Base-by-base conservation (phyloP, 257 asterid species). In the Catharanthus roseus region DNA sequence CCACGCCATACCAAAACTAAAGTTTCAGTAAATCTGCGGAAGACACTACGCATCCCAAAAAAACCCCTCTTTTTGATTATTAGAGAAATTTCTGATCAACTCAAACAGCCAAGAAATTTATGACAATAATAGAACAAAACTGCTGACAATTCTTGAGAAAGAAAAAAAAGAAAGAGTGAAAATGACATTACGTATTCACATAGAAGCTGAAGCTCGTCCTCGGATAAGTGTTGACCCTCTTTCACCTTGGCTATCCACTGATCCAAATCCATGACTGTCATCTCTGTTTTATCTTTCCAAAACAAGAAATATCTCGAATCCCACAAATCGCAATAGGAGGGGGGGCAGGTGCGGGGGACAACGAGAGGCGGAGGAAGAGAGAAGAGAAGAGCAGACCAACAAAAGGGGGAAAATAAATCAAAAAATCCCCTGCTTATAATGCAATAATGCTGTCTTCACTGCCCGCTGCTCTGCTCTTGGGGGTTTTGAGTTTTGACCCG, bases 121-220 rank as follows among this genome's bases (percentile, higher is more conserved):
- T 11, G 50, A 69, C 8, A 53, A 55, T 9, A 56, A 55, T 0
- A 55, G n/a, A 5, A 42, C 1, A 68, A 68, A 8, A 13, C 49
- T 7, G 12, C 19, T 41, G 54, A 10, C 24, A 49, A 47, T 45
- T 29, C 15, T 47, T 19, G 71, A 65, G 78, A 29, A 24, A 26
- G 72, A 57, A 18, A 31, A 18, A 53, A 10, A 45, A 28, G 57
- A 63, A 54, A 50, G 57, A 67, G 54, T 50, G 26, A 47, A 58
- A 70, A 47, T 68, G 56, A 55, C 55, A 76, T 63, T 88, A 95
- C 99, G 77, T 91, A 91, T 95, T 95, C 99, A 84, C 99, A 95
- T 39, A 95, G 97, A 70, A 95, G 97, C 89, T 95, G 99, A 78
- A 95, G 97, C 85, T 95, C 95, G 68, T 91, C 97, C 82, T 95